phyloP scores from a whole-genome alignment of 169 alveolate species.

The Cryptosporidium baileyi region DNA sequence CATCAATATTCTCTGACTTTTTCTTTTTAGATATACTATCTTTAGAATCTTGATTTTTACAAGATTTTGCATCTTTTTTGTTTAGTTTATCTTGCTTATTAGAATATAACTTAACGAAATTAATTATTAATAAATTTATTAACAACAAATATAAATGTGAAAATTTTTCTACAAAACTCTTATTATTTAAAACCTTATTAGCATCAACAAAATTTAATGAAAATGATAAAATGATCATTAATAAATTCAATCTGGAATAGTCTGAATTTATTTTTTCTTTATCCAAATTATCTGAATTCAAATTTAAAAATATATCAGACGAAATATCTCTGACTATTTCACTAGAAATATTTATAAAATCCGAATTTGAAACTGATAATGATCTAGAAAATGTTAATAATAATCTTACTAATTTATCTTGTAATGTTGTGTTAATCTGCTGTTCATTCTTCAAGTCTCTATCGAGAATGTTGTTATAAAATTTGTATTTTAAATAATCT shows the following conservation, averaged over 20 bases:
- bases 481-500: neutral
- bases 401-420: neutral
- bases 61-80: neutral
- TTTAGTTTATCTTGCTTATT: neutral
- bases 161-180: neutral
- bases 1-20: neutral
- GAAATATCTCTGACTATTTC: neutral
- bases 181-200: neutral
- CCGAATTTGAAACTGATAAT: neutral
- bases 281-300: neutral
- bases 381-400: neutral
- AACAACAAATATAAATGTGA: constrained; percentile 10
- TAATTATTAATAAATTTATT: constrained; percentile 17
- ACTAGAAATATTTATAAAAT: constrained; percentile 1
- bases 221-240: constrained; percentile 11
- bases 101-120: constrained; percentile 25
- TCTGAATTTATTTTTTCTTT: neutral
- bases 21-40: neutral
- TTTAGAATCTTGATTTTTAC: neutral
- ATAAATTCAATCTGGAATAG: neutral
- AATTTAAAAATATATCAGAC: constrained; percentile 6
- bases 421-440: neutral
- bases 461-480: neutral
- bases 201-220: constrained; percentile 1
- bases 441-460: neutral